Percentiles rank a stretch among this genome's conserved stretches.
Conservation (phyloP, 768 basidiomycete species). For the Collybia sordida region DNA sequence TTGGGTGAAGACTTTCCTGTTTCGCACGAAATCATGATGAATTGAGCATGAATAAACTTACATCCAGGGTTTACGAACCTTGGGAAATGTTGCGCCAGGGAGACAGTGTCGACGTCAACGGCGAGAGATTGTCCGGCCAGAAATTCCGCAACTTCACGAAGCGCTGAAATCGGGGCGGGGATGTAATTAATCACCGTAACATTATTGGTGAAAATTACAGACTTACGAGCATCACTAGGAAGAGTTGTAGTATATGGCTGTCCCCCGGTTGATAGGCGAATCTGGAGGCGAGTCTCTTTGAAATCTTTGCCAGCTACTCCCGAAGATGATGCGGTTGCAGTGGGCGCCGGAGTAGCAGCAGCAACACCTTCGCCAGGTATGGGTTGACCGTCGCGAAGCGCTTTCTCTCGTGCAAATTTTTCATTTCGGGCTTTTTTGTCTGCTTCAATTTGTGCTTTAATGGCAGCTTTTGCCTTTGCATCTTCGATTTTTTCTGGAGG, state of each 20-base stretch:
- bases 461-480: conserved; percentile 76
- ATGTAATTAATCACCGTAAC: too few relatives aligned
- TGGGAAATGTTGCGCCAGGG: conserved; percentile 81
- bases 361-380: conserved; percentile 31
- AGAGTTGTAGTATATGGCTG: conserved; percentile 80
- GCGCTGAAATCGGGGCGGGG: conserved; percentile 42
- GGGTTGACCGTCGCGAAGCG: conserved; percentile 74
- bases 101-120: conserved; percentile 77
- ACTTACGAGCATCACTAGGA: conserved; percentile 76
- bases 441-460: conserved; percentile 93
- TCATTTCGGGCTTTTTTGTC: conserved; percentile 90
- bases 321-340: conserved; percentile 34
- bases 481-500: conserved; percentile 85
- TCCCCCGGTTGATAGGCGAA: conserved; percentile 80
- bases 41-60: not conserved
- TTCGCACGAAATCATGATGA: conserved; percentile 1
- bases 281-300: conserved; percentile 87
- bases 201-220: not conserved
- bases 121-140: conserved; percentile 70
- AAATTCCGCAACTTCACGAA: conserved; percentile 86
- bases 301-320: conserved; percentile 70
- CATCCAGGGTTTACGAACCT: conserved; percentile 47
- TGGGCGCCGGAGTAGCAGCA: conserved; percentile 28
- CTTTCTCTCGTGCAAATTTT: conserved; percentile 89
- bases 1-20: conserved; percentile 74